phyloP scores from a whole-genome alignment of 495 filamentous ascomycete species.

The Schizothecium vesticola region DNA sequence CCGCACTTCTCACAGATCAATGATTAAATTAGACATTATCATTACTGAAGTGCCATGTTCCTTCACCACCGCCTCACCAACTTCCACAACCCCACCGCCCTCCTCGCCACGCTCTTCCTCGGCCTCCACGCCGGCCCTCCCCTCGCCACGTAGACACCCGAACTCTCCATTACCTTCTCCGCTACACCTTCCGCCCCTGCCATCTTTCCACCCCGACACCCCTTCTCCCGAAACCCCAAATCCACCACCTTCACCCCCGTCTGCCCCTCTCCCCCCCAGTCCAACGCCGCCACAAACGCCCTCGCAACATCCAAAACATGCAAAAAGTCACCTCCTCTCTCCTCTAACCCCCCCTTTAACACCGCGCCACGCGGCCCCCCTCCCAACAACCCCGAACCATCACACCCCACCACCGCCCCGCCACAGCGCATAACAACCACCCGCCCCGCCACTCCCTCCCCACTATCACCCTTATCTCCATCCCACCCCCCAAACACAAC shows the following conservation, averaged over 20 bases:
- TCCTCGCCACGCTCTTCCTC: constrained; percentile 18
- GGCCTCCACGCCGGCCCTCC: constrained; percentile 28
- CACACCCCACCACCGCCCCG: not conserved
- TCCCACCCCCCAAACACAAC: not conserved
- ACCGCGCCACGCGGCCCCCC: not conserved
- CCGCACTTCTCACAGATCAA: no score
- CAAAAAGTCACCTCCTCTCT: not conserved
- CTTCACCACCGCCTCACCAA: constrained; percentile 14
- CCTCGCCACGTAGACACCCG: constrained; percentile 24
- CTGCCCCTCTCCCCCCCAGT: not conserved
- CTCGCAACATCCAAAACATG: not conserved
- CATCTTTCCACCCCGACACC: no score
- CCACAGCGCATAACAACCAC: not conserved
- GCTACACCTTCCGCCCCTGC: constrained; percentile 27
- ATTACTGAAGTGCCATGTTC: not conserved
- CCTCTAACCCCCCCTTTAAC: not conserved
- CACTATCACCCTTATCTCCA: not conserved
- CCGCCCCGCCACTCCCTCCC: not conserved
- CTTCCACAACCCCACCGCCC: constrained; percentile 27
- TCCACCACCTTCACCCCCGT: not conserved
- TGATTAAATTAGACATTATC: not conserved
- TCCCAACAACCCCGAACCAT: not conserved
- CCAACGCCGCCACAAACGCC: not conserved
- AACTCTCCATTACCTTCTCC: constrained; percentile 22
- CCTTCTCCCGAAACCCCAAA: not conserved